A percentile compares a stretch with the other conserved stretches of the same genome.
Evolutionary conservation across 257 asterid genomes (phyloP).

Genomic region (Fraxinus quadrangulata): DNA sequence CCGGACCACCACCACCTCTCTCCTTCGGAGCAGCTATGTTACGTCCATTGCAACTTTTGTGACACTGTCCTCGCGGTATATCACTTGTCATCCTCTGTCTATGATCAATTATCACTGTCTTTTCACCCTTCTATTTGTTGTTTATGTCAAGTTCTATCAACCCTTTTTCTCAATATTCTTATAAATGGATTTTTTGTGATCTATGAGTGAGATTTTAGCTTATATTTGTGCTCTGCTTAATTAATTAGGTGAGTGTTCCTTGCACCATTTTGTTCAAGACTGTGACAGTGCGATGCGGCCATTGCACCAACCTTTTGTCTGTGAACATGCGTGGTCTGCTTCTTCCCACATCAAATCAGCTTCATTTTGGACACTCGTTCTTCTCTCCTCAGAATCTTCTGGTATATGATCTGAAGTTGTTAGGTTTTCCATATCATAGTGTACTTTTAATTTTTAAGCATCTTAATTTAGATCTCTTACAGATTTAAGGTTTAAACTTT

Average conservation of each 20-base stretch:
- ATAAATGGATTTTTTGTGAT: not conserved
- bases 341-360: slow-evolving; percentile 80
- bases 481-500: not conserved
- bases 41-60: slow-evolving; percentile 91
- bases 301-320: slow-evolving; percentile 94
- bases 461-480: no score
- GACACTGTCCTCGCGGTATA: slow-evolving; percentile 93
- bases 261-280: slow-evolving; percentile 94
- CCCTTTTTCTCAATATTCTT: not conserved
- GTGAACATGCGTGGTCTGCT: slow-evolving; percentile 86
- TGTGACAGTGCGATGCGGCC: slow-evolving; percentile 95
- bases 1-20: slow-evolving; percentile 78
- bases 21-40: slow-evolving; percentile 87
- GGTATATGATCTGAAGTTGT: slow-evolving; percentile 46
- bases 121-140: not conserved
- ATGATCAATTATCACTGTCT: not conserved
- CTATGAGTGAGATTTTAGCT: not conserved
- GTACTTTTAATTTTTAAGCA: not conserved
- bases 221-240: not conserved
- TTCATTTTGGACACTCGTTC: slow-evolving; percentile 81
- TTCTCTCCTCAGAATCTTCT: slow-evolving; percentile 89
- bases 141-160: not conserved
- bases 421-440: not conserved
- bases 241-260: slow-evolving; percentile 82
- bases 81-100: not conserved